phyloP scores from a whole-genome alignment of 208 protist species.

The Leishmania arabica region DNA sequence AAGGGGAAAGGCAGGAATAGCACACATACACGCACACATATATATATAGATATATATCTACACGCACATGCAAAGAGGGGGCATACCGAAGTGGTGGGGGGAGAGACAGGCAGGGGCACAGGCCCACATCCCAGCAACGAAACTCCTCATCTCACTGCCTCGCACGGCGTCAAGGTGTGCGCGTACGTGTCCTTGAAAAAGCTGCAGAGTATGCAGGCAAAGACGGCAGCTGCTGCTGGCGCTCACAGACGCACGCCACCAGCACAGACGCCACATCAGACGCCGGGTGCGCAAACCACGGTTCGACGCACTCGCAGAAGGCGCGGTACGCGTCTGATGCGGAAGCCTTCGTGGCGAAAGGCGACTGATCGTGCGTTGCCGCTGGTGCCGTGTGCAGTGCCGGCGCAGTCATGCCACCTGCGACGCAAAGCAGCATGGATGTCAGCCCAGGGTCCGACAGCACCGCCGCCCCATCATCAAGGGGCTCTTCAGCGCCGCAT shows the following conservation, averaged over 20 bases:
- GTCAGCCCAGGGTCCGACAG: constrained; percentile 5
- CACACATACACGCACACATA: background rate
- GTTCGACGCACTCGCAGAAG: constrained; percentile 22
- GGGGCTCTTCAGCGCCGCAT: background rate
- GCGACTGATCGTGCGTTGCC: background rate
- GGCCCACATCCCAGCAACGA: background rate
- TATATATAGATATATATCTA: background rate
- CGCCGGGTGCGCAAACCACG: constrained; percentile 20
- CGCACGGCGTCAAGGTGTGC: background rate
- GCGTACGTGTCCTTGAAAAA: background rate
- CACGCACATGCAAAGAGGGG: background rate
- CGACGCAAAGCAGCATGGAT: constrained; percentile 27
- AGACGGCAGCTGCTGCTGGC: background rate
- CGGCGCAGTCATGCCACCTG: constrained; percentile 13
- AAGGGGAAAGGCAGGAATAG: background rate
- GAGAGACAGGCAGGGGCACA: background rate
- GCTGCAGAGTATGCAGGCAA: background rate
- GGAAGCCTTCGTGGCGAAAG: background rate
- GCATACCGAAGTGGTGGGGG: background rate
- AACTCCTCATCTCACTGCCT: background rate
- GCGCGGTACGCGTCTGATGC: constrained; percentile 4
- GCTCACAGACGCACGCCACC: constrained; percentile 14
- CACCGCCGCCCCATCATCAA: background rate
- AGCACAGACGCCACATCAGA: constrained; percentile 3
- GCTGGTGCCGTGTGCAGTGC: background rate